Evolutionary conservation across 257 asterid species (phyloP).

Genomic region (Salvia hispanica): DNA sequence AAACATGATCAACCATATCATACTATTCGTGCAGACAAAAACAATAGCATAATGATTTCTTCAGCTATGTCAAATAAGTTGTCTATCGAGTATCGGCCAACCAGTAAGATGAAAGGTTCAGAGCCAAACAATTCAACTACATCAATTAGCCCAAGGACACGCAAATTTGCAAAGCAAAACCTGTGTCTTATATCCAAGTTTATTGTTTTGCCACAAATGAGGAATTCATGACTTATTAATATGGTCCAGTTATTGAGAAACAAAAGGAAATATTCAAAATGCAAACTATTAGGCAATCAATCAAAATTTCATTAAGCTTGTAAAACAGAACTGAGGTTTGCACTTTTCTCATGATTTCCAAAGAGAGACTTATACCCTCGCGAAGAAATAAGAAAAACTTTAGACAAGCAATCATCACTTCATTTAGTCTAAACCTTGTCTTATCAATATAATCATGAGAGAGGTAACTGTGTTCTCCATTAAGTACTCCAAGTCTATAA

Average conservation of each 20-base stretch:
- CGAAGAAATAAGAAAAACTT: slow-evolving; percentile 7
- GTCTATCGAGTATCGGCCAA: slow-evolving; percentile 14
- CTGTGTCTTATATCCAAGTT: neutral
- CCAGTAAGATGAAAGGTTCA: slow-evolving; percentile 1
- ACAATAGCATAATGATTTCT: neutral
- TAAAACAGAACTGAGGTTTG: slow-evolving; percentile 10
- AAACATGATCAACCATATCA: slow-evolving; percentile 29
- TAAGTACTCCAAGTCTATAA: slow-evolving; percentile 4
- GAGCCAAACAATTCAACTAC: slow-evolving; percentile 1
- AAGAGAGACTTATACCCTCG: neutral
- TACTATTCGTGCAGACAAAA: slow-evolving; percentile 16
- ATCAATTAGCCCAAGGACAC: slow-evolving; percentile 16
- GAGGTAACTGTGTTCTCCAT: neutral
- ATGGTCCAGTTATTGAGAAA: too few relatives aligned
- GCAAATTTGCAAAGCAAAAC: neutral
- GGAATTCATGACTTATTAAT: neutral
- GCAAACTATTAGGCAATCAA: slow-evolving; percentile 17
- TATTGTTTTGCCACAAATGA: neutral
- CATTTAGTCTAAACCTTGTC: slow-evolving; percentile 9
- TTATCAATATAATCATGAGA: neutral
- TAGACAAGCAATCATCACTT: neutral
- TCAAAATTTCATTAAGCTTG: slow-evolving; percentile 22
- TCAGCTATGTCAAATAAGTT: slow-evolving; percentile 10
- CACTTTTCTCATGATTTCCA: neutral
- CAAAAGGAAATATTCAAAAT: slow-evolving; percentile 7